phyloP scores from a whole-genome alignment of 225 moss, liverwort and hornwort genomes.

The Sphagnum tenellum region DNA sequence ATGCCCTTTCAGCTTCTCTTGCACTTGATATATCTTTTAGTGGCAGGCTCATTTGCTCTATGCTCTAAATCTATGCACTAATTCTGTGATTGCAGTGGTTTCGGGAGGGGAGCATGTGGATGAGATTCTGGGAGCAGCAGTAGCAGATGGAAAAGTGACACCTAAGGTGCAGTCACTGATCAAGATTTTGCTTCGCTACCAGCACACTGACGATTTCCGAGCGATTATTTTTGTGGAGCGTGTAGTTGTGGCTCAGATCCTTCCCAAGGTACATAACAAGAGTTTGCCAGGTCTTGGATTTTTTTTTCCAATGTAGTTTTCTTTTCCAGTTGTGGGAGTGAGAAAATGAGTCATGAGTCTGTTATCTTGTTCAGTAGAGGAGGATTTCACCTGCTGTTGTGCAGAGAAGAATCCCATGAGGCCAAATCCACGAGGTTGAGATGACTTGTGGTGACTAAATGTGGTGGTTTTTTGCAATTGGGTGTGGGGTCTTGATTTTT shows the following conservation, averaged over 20 bases:
- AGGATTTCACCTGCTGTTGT: no score
- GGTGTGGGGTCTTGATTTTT: neutral
- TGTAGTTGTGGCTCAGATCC: slow-evolving; percentile 88
- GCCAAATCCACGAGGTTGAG: no score
- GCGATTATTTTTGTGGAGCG: slow-evolving; percentile 99
- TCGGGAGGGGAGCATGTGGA: slow-evolving; percentile 98
- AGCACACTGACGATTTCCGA: slow-evolving; percentile 97
- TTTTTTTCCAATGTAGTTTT: no score
- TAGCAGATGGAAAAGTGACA: slow-evolving; percentile 97
- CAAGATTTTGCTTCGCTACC: slow-evolving; percentile 85
- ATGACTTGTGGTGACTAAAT: no score
- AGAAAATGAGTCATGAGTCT: no score
- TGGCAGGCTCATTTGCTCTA: no score
- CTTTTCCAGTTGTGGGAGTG: no score
- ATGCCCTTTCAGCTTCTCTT: neutral
- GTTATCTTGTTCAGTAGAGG: no score
- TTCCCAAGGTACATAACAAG: slow-evolving; percentile 60
- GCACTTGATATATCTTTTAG: neutral
- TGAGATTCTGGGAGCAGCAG: slow-evolving; percentile 97
- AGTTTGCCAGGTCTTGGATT: no score
- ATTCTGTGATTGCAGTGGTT: slow-evolving; percentile 52
- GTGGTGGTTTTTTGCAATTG: no score
- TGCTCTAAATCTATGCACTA: neutral
- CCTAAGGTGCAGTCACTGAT: slow-evolving; percentile 98
- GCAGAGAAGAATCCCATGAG: no score